These are phyloP conservation scores for Diplodia mutila DNA, from an alignment of 2,329 filamentous ascomycete genomes.

Conservation along the genomic window DNA sequence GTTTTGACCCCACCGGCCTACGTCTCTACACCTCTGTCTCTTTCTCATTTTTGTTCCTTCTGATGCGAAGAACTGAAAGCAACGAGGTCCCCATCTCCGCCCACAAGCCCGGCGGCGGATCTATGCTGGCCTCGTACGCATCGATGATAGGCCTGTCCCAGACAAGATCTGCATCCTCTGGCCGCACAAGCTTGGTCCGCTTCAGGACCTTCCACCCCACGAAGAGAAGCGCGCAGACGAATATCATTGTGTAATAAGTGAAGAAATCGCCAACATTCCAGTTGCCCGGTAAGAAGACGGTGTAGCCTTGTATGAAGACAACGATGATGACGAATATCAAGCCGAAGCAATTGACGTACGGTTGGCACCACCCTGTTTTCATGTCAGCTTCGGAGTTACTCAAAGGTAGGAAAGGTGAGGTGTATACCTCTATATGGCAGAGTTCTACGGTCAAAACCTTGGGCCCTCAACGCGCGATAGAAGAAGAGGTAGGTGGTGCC, in stretches of 20 bases:
- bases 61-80: too few relatives aligned
- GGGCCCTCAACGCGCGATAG: slow-evolving; percentile 53
- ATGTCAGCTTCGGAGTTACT: too few relatives aligned
- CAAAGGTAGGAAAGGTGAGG: too few relatives aligned
- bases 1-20: too few relatives aligned
- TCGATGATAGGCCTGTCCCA: not conserved
- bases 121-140: slow-evolving; percentile 37
- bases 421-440: slow-evolving; percentile 50
- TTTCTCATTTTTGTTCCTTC: too few relatives aligned
- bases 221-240: slow-evolving; percentile 47
- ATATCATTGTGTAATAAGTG: slow-evolving; percentile 53
- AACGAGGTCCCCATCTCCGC: too few relatives aligned
- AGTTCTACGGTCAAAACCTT: slow-evolving; percentile 55
- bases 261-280: slow-evolving; percentile 53
- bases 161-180: slow-evolving; percentile 17
- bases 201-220: slow-evolving; percentile 37
- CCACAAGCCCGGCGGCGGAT: too few relatives aligned
- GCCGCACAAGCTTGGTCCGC: slow-evolving; percentile 33
- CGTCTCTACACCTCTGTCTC: too few relatives aligned
- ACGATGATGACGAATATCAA: slow-evolving; percentile 31
- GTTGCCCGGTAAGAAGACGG: slow-evolving; percentile 46
- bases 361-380: slow-evolving; percentile 32
- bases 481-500: slow-evolving; percentile 62
- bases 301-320: slow-evolving; percentile 47
- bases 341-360: slow-evolving; percentile 43